Conservation (phyloP, 2,329 filamentous ascomycete genomes). For the Biscogniauxia marginata region DNA sequence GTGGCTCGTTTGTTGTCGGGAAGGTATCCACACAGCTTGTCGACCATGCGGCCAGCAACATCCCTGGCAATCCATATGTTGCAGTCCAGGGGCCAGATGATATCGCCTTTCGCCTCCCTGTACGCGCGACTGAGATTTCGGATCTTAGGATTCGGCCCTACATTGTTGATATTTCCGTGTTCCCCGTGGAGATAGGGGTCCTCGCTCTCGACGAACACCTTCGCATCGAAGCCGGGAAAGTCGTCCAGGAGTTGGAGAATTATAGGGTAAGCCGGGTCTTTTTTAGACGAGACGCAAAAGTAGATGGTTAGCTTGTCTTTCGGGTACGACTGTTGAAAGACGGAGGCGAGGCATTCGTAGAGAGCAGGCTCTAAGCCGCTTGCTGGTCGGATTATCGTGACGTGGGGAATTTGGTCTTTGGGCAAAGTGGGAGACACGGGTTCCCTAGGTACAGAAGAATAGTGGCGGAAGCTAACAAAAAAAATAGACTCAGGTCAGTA, state of each 20-base stretch:
- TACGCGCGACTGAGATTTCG: conserved; percentile 94
- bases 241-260: conserved; percentile 70
- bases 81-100: conserved; percentile 94
- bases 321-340: conserved; percentile 81
- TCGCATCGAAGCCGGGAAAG: conserved; percentile 69
- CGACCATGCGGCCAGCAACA: conserved; percentile 84
- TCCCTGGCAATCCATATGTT: conserved; percentile 88
- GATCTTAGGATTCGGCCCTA: conserved; percentile 98
- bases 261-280: conserved; percentile 75
- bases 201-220: conserved; percentile 77
- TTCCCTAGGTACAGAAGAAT: conserved; percentile 48
- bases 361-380: conserved; percentile 89
- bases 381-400: conserved; percentile 89
- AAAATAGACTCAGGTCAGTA: not conserved
- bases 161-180: conserved; percentile 49
- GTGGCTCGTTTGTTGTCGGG: conserved; percentile 45
- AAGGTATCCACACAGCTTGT: conserved; percentile 71
- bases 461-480: conserved; percentile 48
- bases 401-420: conserved; percentile 64
- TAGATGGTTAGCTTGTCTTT: conserved; percentile 71
- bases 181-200: conserved; percentile 66
- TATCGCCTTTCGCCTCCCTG: conserved; percentile 79
- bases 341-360: conserved; percentile 88
- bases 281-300: conserved; percentile 74
- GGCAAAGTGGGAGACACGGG: conserved; percentile 52